Base-by-base conservation (phyloP, 345 rosid species). In the Lagerstroemia speciosa region DNA sequence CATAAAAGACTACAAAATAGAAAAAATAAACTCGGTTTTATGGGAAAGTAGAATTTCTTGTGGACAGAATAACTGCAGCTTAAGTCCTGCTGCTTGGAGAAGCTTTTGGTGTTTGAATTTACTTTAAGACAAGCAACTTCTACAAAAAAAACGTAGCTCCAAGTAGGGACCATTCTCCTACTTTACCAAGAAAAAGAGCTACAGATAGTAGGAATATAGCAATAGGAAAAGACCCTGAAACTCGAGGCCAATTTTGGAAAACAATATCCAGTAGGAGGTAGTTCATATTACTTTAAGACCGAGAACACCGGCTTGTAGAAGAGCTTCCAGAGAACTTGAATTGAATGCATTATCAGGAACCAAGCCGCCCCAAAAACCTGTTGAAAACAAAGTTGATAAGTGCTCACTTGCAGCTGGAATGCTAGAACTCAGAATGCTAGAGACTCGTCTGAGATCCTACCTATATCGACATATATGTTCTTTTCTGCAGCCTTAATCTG, bases 361-460 rank as follows among this genome's bases (percentile, higher is more conserved):
- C 62, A 91, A 79, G 72, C 99, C 97, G 72, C 99, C 99, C 99
- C 99, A 94, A 58, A 94, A 94, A 64, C 99, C 99, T 91, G 79
- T 63, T 26, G 40, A 67, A 3, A 33, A 5, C 67, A 67, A 60
- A 33, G 31, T 46, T 27, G 38, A 29, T 24, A 20, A 14, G 29
- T 26, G 33, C 48, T 61, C 31, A 46, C 26, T 11, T 7, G 58
- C 38, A 6, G 27, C n/a, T 26, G 30, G 19, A 50, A 67, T 37
- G 36, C 6, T 11, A 20, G 11, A 17, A 57, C 62, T 15, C 50
- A 41, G 62, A 67, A 75, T 48, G 64, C 65, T n/a, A 67, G 61
- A 31, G 34, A 32, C 30, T 17, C 46, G 69, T 77, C 75, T 64
- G 38, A 72, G 71, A 76, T 64, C 84, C 53, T 88, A 91, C 97